Conservation (phyloP, 768 basidiomycete species). For the Russula sp. region DNA sequence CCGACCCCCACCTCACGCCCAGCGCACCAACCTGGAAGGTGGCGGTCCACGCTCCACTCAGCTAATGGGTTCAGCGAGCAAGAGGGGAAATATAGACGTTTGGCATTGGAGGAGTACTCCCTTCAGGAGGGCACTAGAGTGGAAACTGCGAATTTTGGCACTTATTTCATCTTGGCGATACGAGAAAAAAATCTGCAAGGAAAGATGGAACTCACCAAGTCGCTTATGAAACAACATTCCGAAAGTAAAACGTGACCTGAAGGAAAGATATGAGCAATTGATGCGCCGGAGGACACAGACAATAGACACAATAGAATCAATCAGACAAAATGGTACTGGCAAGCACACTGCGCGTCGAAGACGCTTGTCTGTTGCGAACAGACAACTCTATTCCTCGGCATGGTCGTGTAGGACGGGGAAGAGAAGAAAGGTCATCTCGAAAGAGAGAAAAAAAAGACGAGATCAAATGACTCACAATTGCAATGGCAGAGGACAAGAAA, state of each 20-base stretch:
- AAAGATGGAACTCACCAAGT: slow-evolving; percentile 4
- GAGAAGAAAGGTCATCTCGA: slow-evolving; percentile 74
- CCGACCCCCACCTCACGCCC: slow-evolving; percentile 70
- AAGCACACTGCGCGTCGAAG: slow-evolving; percentile 69
- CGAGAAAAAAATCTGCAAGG: not conserved
- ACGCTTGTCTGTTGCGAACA: slow-evolving; percentile 73
- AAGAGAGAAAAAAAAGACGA: slow-evolving; percentile 6
- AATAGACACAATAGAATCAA: slow-evolving; percentile 19
- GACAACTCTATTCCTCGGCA: slow-evolving; percentile 79
- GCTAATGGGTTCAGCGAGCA: slow-evolving; percentile 62
- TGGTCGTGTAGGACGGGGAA: slow-evolving; percentile 91
- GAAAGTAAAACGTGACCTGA: slow-evolving; percentile 3
- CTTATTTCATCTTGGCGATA: slow-evolving; percentile 32
- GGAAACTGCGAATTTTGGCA: slow-evolving; percentile 86
- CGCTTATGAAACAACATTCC: not conserved
- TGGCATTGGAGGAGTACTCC: slow-evolving; percentile 71
- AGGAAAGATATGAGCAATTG: not conserved
- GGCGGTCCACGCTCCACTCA: slow-evolving; percentile 64
- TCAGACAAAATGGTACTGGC: slow-evolving; percentile 90
- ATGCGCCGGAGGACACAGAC: not conserved
- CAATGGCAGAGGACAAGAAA: not conserved
- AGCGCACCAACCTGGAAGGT: slow-evolving; percentile 54
- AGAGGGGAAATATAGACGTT: slow-evolving; percentile 72
- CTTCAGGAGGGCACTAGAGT: slow-evolving; percentile 61
- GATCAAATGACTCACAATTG: not conserved